phyloP scores from a whole-genome alignment of 164 flowering plant species.

The Pachysandra terminalis region DNA sequence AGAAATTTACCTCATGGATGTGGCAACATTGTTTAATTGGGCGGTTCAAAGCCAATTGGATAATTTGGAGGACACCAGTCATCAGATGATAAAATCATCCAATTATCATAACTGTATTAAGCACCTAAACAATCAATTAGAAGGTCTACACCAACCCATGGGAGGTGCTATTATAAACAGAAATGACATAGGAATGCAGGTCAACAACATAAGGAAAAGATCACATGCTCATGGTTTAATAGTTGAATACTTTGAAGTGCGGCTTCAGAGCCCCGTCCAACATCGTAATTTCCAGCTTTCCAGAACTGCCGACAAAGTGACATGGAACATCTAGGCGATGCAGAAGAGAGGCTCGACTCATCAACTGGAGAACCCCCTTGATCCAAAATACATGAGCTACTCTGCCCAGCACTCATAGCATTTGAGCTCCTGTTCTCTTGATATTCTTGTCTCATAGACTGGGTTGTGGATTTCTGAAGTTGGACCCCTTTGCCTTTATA shows the following conservation, averaged over 20 bases:
- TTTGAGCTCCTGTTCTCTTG: constrained; percentile 36
- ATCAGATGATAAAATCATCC: no score
- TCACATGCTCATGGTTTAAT: neutral
- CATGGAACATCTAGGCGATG: constrained; percentile 46
- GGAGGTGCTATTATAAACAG: neutral
- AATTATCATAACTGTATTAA: neutral
- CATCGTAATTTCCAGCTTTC: constrained; percentile 83
- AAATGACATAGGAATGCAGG: neutral
- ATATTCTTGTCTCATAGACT: constrained; percentile 26
- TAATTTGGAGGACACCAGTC: no score
- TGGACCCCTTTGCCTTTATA: constrained; percentile 11
- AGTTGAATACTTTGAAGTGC: constrained; percentile 39
- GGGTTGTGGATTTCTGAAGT: constrained; percentile 16
- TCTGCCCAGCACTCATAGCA: constrained; percentile 33
- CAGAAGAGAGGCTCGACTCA: constrained; percentile 39
- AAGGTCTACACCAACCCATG: no score
- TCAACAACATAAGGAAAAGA: constrained; percentile 2
- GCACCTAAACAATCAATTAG: neutral
- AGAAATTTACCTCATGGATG: neutral
- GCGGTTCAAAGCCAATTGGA: no score
- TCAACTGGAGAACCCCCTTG: constrained; percentile 38
- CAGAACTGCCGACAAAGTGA: constrained; percentile 85
- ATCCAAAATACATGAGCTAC: constrained; percentile 39
- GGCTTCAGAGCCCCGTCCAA: constrained; percentile 29
- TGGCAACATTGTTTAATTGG: no score